Conservation (phyloP, 108 stramenopile genomes). For the Fragilariopsis cylindrus region DNA sequence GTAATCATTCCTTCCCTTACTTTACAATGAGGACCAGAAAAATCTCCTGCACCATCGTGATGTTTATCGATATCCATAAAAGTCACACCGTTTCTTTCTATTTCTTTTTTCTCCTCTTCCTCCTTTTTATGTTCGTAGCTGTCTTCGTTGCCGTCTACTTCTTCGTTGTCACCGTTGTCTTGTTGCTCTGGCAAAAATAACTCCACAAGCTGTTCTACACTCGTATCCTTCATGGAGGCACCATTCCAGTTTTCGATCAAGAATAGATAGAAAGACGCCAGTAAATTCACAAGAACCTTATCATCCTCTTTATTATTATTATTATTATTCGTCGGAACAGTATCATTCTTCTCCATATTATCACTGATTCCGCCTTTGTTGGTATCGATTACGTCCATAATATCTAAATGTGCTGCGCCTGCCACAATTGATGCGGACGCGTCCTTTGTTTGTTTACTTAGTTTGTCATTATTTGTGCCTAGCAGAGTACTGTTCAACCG, state of each 20-base stretch:
- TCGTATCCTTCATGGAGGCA: constrained; percentile 25
- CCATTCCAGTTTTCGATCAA: constrained; percentile 56
- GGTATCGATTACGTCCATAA: no score
- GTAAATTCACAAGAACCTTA: neutral
- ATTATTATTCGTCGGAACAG: neutral
- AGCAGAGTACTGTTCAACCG: neutral
- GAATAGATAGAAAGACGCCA: constrained; percentile 39
- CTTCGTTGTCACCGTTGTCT: constrained; percentile 1
- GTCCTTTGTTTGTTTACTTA: no score
- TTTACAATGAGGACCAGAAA: constrained; percentile 56
- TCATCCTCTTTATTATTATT: neutral
- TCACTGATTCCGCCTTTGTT: neutral
- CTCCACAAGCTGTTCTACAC: constrained; percentile 22
- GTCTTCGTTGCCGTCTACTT: neutral
- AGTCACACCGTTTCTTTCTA: neutral
- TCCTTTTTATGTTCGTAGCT: constrained; percentile 11
- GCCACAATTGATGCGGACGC: neutral
- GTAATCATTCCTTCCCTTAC: constrained; percentile 47
- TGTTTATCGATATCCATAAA: constrained; percentile 15
- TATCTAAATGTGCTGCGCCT: neutral
- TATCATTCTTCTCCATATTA: neutral
- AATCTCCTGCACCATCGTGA: constrained; percentile 51
- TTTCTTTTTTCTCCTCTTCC: neutral
- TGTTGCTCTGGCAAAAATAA: neutral
- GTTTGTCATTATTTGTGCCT: neutral